phyloP scores from a whole-genome alignment of 768 basidiomycete species.

The Calocera viscosa region DNA sequence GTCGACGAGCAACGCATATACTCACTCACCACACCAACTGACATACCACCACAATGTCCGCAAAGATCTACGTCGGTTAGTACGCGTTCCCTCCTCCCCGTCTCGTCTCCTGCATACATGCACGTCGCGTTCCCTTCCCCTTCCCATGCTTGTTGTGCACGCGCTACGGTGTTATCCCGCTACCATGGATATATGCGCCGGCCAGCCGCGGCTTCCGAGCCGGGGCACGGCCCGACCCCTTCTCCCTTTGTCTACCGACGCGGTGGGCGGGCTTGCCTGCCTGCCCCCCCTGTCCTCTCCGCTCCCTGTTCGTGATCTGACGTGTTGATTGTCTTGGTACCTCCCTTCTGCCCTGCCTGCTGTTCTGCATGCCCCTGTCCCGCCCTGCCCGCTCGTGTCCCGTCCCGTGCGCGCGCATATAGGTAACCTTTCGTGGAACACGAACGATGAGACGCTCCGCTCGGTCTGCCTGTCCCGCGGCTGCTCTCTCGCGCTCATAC shows the following conservation, averaged over 20 bases:
- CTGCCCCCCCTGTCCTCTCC: background rate
- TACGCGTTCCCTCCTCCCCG: conserved; percentile 44
- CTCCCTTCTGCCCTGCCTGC: conserved; percentile 5
- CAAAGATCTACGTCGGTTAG: conserved; percentile 91
- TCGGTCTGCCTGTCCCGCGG: conserved; percentile 59
- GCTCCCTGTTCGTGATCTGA: background rate
- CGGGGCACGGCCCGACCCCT: background rate
- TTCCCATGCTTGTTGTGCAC: conserved; percentile 29
- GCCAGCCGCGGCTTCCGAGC: background rate
- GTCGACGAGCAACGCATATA: conserved; percentile 4
- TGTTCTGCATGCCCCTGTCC: conserved; percentile 43
- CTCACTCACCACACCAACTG: background rate
- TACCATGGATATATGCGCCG: background rate
- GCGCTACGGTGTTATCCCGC: background rate
- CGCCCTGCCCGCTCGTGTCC: conserved; percentile 14
- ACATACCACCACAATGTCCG: conserved; percentile 43
- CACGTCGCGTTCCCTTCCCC: conserved; percentile 33
- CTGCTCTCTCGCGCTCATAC: conserved; percentile 23
- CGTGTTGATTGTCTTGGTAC: conserved; percentile 8
- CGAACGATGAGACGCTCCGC: conserved; percentile 82
- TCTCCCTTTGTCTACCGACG: background rate
- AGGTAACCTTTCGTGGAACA: conserved; percentile 95
- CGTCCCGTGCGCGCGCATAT: conserved; percentile 28
- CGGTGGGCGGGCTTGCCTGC: background rate
- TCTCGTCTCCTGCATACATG: background rate